phyloP scores from a whole-genome alignment of 441 rosid species.

The Populus tomentosa region DNA sequence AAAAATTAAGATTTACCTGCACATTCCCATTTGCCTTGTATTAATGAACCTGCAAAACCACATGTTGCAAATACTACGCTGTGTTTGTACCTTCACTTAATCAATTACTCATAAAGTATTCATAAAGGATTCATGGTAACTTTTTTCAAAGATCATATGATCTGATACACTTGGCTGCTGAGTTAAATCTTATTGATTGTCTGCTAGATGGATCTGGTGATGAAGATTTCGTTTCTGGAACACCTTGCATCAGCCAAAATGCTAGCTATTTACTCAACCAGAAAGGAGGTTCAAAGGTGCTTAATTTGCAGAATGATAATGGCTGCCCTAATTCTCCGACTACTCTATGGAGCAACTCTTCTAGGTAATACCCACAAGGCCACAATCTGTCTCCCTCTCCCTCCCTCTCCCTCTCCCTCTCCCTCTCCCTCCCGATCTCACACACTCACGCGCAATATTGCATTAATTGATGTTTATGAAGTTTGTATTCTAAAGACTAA shows the following conservation, averaged over 20 bases:
- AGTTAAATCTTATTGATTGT: background rate
- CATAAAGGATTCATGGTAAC: background rate
- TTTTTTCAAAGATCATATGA: background rate
- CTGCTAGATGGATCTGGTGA: slow-evolving; percentile 36
- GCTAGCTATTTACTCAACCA: slow-evolving; percentile 8
- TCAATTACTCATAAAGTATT: background rate
- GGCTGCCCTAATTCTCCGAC: slow-evolving; percentile 3
- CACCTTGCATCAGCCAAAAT: slow-evolving; percentile 5
- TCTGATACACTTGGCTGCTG: background rate
- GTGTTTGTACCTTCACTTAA: background rate
- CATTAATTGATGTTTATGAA: background rate
- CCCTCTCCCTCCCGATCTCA: background rate
- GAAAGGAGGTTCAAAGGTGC: slow-evolving; percentile 9
- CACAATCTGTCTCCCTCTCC: background rate
- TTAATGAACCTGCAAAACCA: background rate
- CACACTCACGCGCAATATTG: background rate
- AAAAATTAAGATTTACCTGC: background rate
- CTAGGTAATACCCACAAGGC: slow-evolving; percentile 25
- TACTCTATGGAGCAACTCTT: slow-evolving; percentile 27
- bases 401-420: background rate
- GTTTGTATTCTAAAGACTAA: background rate
- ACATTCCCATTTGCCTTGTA: background rate
- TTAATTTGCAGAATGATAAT: slow-evolving; percentile 9
- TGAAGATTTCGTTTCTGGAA: slow-evolving; percentile 32
- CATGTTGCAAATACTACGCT: background rate